Percentiles rank a stretch among this genome's conserved stretches.
phyloP scores from a whole-genome alignment of 2,329 filamentous ascomycete genomes.

The Microsporum ferrugineum region DNA sequence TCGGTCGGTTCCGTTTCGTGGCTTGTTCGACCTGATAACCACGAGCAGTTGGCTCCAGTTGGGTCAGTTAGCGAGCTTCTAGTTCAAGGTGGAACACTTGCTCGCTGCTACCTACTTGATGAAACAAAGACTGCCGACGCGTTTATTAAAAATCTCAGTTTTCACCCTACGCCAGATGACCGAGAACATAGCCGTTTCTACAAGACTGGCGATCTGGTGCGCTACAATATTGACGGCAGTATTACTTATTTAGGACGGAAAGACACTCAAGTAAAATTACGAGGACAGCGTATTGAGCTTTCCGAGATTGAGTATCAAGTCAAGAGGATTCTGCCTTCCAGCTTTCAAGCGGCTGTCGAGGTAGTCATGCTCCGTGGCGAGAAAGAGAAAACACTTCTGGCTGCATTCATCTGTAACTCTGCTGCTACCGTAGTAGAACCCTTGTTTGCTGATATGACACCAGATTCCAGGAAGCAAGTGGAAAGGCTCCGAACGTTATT shows the following conservation, averaged over 20 bases:
- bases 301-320: conserved; percentile 68
- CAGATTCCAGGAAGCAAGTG: conserved; percentile 4
- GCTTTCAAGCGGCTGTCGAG: not conserved
- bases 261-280: conserved; percentile 61
- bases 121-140: conserved; percentile 24
- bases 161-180: conserved; percentile 19
- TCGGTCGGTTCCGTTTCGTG: conserved; percentile 19
- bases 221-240: conserved; percentile 14
- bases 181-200: not conserved
- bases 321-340: not conserved
- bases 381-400: not conserved
- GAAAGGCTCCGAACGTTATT: conserved; percentile 8
- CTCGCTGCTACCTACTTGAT: conserved; percentile 32
- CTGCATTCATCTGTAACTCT: not conserved
- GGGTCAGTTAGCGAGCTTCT: conserved; percentile 28
- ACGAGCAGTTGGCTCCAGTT: conserved; percentile 26
- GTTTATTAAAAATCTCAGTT: conserved; percentile 13
- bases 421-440: not conserved
- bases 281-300: conserved; percentile 72
- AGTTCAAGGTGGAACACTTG: conserved; percentile 29
- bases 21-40: conserved; percentile 27
- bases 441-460: conserved; percentile 1
- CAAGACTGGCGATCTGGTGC: conserved; percentile 16
- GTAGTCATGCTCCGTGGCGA: conserved; percentile 20
- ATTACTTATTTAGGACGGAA: conserved; percentile 17